These are phyloP conservation scores for Jacaranda mimosifolia DNA, from an alignment of 257 asterid genomes.

Conservation along the genomic window DNA sequence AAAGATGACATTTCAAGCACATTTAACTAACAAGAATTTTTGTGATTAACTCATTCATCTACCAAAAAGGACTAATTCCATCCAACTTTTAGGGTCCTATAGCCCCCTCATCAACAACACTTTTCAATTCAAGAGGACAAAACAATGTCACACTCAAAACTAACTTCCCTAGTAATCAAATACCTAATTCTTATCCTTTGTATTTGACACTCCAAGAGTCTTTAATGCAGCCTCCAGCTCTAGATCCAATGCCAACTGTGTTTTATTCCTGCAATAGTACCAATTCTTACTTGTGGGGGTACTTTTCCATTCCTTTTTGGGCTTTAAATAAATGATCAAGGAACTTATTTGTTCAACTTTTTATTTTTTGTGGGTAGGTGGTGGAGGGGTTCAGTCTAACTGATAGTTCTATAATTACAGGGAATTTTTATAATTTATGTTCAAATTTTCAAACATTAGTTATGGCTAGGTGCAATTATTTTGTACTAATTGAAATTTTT, in stretches of 20 bases:
- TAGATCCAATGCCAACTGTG: constrained; percentile 48
- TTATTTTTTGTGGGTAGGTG: too few relatives aligned
- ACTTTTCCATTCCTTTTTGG: neutral
- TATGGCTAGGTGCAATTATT: too few relatives aligned
- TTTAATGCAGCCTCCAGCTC: constrained; percentile 39
- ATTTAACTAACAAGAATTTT: neutral
- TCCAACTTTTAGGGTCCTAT: constrained; percentile 22
- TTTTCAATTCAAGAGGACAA: constrained; percentile 40
- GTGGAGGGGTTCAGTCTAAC: too few relatives aligned
- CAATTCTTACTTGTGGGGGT: constrained; percentile 7
- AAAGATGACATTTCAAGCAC: neutral
- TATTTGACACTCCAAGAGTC: constrained; percentile 6
- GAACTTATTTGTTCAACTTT: neutral
- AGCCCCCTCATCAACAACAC: constrained; percentile 2
- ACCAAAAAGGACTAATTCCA: neutral
- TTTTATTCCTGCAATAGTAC: constrained; percentile 29
- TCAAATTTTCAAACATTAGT: too few relatives aligned
- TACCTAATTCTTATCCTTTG: constrained; percentile 44
- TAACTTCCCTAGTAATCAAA: constrained; percentile 35
- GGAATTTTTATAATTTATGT: too few relatives aligned
- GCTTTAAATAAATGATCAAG: neutral
- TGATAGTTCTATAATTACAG: too few relatives aligned
- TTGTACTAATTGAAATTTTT: too few relatives aligned
- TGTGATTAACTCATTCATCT: constrained; percentile 18
- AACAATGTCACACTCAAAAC: constrained; percentile 25